phyloP scores from a whole-genome alignment of 2,329 filamentous ascomycete genomes.

The Fusarium longipes region DNA sequence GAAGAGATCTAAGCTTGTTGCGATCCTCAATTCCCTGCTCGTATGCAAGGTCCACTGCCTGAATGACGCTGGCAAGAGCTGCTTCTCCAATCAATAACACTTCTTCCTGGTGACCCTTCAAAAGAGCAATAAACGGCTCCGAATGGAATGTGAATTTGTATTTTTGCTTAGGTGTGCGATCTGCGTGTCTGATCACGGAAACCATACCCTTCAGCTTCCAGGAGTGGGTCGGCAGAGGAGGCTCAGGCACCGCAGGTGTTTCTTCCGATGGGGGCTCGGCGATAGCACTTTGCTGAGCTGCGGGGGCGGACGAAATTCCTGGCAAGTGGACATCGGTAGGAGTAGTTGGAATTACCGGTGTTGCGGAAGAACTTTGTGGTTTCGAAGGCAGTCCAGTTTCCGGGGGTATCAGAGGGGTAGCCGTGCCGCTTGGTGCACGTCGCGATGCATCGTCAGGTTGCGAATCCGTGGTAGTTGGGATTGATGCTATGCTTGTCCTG shows the following conservation, averaged over 20 bases:
- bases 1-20: slow-evolving; percentile 85
- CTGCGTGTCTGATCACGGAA: slow-evolving; percentile 93
- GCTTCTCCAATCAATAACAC: slow-evolving; percentile 93
- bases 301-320: slow-evolving; percentile 48
- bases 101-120: slow-evolving; percentile 96
- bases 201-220: slow-evolving; percentile 99
- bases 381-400: slow-evolving; percentile 50
- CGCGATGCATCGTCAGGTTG: slow-evolving; percentile 43
- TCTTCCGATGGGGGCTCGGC: slow-evolving; percentile 48
- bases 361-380: slow-evolving; percentile 52
- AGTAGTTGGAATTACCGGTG: slow-evolving; percentile 51
- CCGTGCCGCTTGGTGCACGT: slow-evolving; percentile 44
- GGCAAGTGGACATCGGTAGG: slow-evolving; percentile 48
- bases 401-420: slow-evolving; percentile 47
- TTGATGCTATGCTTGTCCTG: slow-evolving; percentile 46
- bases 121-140: slow-evolving; percentile 91
- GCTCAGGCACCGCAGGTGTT: slow-evolving; percentile 61
- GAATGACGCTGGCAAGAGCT: slow-evolving; percentile 86
- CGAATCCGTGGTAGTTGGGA: slow-evolving; percentile 39
- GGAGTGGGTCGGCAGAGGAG: slow-evolving; percentile 84
- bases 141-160: slow-evolving; percentile 99
- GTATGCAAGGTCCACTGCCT: slow-evolving; percentile 86
- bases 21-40: slow-evolving; percentile 83
- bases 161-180: slow-evolving; percentile 98
- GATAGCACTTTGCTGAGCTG: slow-evolving; percentile 48